These are phyloP conservation scores for Lepidium campestre DNA, from an alignment of 441 rosid genomes.

Conservation along the genomic window DNA sequence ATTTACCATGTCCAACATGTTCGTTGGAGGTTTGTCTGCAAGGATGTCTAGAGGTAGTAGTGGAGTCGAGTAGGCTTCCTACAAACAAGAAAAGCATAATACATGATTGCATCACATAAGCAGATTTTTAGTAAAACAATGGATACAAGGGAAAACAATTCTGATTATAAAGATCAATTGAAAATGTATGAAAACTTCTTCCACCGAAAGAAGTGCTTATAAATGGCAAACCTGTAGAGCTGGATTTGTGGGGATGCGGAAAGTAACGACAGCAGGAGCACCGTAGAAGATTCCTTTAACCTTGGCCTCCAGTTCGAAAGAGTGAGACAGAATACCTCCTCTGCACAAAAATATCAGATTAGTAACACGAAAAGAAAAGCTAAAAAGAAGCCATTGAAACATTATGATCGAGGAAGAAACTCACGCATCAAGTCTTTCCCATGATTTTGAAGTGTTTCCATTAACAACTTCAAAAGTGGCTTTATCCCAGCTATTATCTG, in stretches of 20 bases:
- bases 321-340: slow-evolving; percentile 73
- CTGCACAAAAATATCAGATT: slow-evolving; percentile 34
- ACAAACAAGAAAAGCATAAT: slow-evolving; percentile 10
- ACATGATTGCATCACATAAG: not conserved
- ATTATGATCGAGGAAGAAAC: slow-evolving; percentile 19
- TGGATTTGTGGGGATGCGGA: slow-evolving; percentile 84
- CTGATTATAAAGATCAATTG: not conserved
- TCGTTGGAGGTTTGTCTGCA: slow-evolving; percentile 74
- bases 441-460: slow-evolving; percentile 75
- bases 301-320: slow-evolving; percentile 84
- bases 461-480: slow-evolving; percentile 50
- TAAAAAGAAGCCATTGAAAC: not conserved
- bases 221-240: slow-evolving; percentile 64
- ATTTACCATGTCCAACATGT: slow-evolving; percentile 65
- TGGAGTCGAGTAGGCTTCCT: slow-evolving; percentile 66
- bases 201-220: not conserved
- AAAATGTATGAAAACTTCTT: not conserved
- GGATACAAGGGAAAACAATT: not conserved
- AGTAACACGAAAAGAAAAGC: not conserved
- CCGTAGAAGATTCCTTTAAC: slow-evolving; percentile 70
- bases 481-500: slow-evolving; percentile 66
- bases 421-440: slow-evolving; percentile 97
- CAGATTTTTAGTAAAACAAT: not conserved
- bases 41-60: slow-evolving; percentile 77
- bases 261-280: slow-evolving; percentile 78